Evolutionary conservation across 2,329 filamentous ascomycete genomes (phyloP), one percentile per base, ranked within the genome.

Genomic region (Exophiala oligosperma): DNA sequence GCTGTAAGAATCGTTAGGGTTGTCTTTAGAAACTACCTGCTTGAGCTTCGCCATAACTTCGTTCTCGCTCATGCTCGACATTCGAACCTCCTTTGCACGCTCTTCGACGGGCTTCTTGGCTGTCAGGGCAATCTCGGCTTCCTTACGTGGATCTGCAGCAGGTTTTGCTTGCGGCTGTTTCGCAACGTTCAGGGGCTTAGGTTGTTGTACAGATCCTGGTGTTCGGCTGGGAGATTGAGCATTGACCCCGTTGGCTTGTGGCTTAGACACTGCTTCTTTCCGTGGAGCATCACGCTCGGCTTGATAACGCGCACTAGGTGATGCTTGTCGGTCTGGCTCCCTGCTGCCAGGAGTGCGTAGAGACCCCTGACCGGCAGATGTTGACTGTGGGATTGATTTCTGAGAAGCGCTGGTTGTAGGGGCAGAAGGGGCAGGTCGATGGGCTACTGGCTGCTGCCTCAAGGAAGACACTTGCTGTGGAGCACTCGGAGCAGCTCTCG

Each of bases 21-120:
- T 92, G 60, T 96, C 92, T 73, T 96, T 95, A 62, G 92, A 97
- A 1, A 99, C 94, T 6, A 94, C 93, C 65, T 96, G 91, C 71
- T 92, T 90, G 54, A 99, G 82, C 72, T 92, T 94, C 65, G 91
- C 88, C 94, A 99, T 99, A 57, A 99, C 94, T 74, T 99, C 93
- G 64, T 84, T 89, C 76, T 99, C 94, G 8, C 91, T 90, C 94
- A 99, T 97, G 67, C 90, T 95, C 38, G 93, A 97, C 92, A 99
- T 97, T 71, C 94, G 91, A 49, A 94, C 91, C 76, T 97, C 94
- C 76, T 96, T 92, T 74, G 90, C 87, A 61, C 90, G 87, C 68
- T 92, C 86, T 29, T 86, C 74, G 2, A 87, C 75, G 26, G 85
- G 72, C 46, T 90, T 88, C 76, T 96, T 94, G 69, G 93, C 88